Percentiles rank a stretch among this genome's conserved stretches.
Evolutionary conservation across 495 filamentous ascomycete genomes (phyloP).

Genomic region (Lentithecium fluviatile): DNA sequence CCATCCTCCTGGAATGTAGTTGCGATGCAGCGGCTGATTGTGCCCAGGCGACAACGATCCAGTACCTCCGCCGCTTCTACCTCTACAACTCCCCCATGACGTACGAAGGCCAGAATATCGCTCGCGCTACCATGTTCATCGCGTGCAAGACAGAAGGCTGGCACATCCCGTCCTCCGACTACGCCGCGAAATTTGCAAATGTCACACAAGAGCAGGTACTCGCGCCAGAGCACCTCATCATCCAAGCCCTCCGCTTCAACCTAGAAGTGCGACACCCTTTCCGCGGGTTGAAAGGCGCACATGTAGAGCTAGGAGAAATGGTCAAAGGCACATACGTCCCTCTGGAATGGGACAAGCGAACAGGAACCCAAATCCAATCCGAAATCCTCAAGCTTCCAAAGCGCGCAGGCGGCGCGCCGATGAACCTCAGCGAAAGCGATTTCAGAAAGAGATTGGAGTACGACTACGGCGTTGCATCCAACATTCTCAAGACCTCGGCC

Average conservation of each 20-base stretch:
- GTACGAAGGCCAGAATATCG: slow-evolving; percentile 83
- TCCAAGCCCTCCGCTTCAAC: slow-evolving; percentile 88
- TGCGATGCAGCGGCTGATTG: too few relatives aligned
- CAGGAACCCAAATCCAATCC: slow-evolving; percentile 46
- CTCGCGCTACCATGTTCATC: slow-evolving; percentile 84
- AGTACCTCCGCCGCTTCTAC: slow-evolving; percentile 93
- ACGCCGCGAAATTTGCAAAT: slow-evolving; percentile 58
- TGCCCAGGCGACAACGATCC: slow-evolving; percentile 79
- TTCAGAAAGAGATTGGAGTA: slow-evolving; percentile 55
- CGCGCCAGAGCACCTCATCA: slow-evolving; percentile 85
- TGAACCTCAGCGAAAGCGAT: slow-evolving; percentile 10
- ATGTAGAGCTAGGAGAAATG: slow-evolving; percentile 76
- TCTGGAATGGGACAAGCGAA: slow-evolving; percentile 42
- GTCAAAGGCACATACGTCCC: slow-evolving; percentile 53
- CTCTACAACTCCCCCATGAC: slow-evolving; percentile 92
- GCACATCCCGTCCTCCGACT: slow-evolving; percentile 69
- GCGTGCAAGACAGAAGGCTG: slow-evolving; percentile 87
- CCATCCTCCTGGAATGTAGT: too few relatives aligned
- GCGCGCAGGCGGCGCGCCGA: slow-evolving; percentile 20
- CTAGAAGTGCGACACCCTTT: slow-evolving; percentile 92
- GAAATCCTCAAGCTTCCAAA: slow-evolving; percentile 38
- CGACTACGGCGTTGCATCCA: slow-evolving; percentile 69
- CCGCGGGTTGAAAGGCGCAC: slow-evolving; percentile 76
- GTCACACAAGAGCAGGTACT: slow-evolving; percentile 74
- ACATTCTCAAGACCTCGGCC: slow-evolving; percentile 73